Percentiles rank a stretch among this genome's conserved stretches.
These are phyloP conservation scores for Phialemonium atrogriseum DNA, from an alignment of 2,329 filamentous ascomycete genomes.

Conservation along the genomic window DNA sequence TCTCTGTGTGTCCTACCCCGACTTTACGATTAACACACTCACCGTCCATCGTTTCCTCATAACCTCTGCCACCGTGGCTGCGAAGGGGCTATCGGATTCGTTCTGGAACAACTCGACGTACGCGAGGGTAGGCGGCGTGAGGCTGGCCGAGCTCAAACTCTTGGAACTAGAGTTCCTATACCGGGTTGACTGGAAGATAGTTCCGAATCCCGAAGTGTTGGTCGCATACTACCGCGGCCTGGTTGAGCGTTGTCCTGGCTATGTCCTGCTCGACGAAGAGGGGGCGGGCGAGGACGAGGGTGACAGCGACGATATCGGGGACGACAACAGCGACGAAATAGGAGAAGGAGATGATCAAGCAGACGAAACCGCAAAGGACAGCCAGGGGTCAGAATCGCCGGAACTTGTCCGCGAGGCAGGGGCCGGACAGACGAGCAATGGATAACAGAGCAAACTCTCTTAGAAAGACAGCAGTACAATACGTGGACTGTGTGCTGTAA, in stretches of 20 bases:
- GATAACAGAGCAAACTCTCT: no score
- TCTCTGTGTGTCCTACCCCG: constrained; percentile 81
- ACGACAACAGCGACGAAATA: constrained; percentile 18
- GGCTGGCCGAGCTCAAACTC: constrained; percentile 79
- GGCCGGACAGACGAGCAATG: no score
- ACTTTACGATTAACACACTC: constrained; percentile 92
- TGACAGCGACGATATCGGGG: constrained; percentile 20
- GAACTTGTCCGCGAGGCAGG: no score
- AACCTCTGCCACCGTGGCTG: constrained; percentile 87
- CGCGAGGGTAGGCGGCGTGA: constrained; percentile 86
- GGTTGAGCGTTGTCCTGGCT: constrained; percentile 57
- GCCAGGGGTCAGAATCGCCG: no score
- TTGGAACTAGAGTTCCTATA: constrained; percentile 91
- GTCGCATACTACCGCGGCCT: constrained; percentile 89
- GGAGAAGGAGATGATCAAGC: no score
- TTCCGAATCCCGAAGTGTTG: constrained; percentile 87
- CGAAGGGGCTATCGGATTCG: constrained; percentile 90
- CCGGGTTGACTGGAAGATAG: constrained; percentile 91
- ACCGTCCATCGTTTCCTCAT: constrained; percentile 98
- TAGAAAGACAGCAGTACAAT: no score
- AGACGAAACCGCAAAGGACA: no score
- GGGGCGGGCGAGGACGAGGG: constrained; percentile 23
- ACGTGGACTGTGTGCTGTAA: no score
- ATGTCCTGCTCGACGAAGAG: constrained; percentile 37
- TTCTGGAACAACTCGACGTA: constrained; percentile 99